Base-by-base conservation (phyloP, 2,329 filamentous ascomycete species). In the Aspergillus thermomutatus region DNA sequence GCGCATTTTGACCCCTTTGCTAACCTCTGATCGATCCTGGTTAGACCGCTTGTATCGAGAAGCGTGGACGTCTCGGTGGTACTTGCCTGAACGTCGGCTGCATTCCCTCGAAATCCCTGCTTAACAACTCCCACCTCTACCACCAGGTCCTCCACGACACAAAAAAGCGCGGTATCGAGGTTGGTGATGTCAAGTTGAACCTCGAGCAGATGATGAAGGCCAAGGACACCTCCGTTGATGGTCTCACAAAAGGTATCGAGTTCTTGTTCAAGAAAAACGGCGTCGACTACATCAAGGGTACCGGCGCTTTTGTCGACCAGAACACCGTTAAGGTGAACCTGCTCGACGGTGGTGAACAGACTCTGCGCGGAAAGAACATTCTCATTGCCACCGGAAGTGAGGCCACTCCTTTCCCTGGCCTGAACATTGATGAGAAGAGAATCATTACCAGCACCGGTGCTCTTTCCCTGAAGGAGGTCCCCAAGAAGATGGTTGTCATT, bases 231-330 rank as follows among this genome's bases (percentile, higher is more conserved):
- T 95, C 94, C 52, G 94, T 99, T 61, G 78, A 81, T 43, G 87
- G 92, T 50, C 81, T 99, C 65, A 99, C 94, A 65, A 97, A 97
- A 83, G 94, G 94, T 75, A 90, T 99, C 64, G 94, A 99, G 79
- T 99, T 93, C 75, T 83, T 99, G 62, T 89, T 99, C 80, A 97
- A 97, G 87, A 97, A 99, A 85, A 99, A 99, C 81, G 91, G 91
- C 63, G 94, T 97, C 65, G 92, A 97, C 75, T 99, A 97, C 79
- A 84, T 97, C 80, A 97, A 97, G 83, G 94, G 94, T 67, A 87
- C 91, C 52, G 93, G 89, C 66, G 83, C 90, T 49, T 96, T 97
- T 74, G 83, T 88, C 69, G 90, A 90, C 75, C 90, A 95, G 79
- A 86, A 97, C 80, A 93, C 94, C 69, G 80, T 99, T 77, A 92